phyloP scores from a whole-genome alignment of 495 filamentous ascomycete genomes.

The Aspergillus olivimuriae region DNA sequence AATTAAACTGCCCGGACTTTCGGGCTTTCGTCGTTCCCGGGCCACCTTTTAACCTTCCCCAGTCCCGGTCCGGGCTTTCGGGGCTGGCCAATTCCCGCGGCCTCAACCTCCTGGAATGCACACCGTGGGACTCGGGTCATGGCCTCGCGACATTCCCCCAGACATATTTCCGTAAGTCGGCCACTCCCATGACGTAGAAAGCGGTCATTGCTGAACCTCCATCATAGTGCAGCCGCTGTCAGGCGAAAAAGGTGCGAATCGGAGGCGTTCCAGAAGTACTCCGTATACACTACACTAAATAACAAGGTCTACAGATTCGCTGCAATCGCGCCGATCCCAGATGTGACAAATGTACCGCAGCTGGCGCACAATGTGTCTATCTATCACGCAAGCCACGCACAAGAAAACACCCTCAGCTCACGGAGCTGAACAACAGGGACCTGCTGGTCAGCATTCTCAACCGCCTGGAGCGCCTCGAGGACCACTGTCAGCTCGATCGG shows the following conservation, averaged over 20 bases:
- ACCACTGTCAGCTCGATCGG: conserved; percentile 10
- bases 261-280: no score
- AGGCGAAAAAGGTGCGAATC: conserved; percentile 18
- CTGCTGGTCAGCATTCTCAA: conserved; percentile 10
- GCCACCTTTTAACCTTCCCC: no score
- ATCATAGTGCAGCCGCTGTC: conserved; percentile 13
- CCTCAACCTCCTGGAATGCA: no score
- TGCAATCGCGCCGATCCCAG: conserved; percentile 15
- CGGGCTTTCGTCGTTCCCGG: conserved; percentile 1
- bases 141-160: no score
- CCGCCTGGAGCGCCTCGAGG: conserved; percentile 16
- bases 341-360: conserved; percentile 17
- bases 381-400: conserved; percentile 12
- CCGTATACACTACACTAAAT: no score
- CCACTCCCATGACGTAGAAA: no score
- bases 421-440: conserved; percentile 10
- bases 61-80: no score
- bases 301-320: no score
- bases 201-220: no score
- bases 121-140: no score
- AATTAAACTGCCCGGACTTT: conserved; percentile 5
- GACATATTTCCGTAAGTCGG: conserved; percentile 3
- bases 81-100: no score
- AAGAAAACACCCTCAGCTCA: no score
- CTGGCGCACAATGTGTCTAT: conserved; percentile 10